These are phyloP conservation scores for Raddia distichophylla DNA, from an alignment of 176 grass and related monocot species.

Conservation along the genomic window DNA sequence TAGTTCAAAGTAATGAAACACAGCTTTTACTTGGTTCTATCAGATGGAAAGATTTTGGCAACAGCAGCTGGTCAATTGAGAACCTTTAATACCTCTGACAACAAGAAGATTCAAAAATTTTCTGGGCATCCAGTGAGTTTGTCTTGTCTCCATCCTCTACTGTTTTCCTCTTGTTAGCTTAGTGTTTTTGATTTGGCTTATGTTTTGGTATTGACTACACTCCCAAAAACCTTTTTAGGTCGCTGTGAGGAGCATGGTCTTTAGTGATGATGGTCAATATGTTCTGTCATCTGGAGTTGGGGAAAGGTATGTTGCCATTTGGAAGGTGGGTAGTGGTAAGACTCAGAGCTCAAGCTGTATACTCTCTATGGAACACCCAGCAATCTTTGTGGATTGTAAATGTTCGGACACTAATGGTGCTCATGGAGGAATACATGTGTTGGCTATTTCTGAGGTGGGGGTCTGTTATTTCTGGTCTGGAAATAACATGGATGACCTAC, in stretches of 20 bases:
- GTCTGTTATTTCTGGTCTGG: conserved; percentile 90
- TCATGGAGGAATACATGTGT: conserved; percentile 53
- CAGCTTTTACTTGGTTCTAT: conserved; percentile 30
- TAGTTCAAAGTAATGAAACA: conserved; percentile 34
- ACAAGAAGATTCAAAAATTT: conserved; percentile 93
- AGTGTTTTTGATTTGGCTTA: neutral
- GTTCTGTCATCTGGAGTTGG: conserved; percentile 89
- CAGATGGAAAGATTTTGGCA: conserved; percentile 88
- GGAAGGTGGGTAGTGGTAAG: conserved; percentile 69
- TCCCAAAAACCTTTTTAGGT: conserved; percentile 54
- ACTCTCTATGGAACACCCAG: conserved; percentile 89
- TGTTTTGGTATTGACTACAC: conserved; percentile 34
- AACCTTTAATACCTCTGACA: conserved; percentile 69
- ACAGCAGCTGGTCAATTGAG: conserved; percentile 91
- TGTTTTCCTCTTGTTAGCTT: conserved; percentile 12
- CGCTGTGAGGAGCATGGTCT: conserved; percentile 78
- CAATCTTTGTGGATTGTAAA: conserved; percentile 80
- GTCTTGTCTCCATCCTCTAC: conserved; percentile 12
- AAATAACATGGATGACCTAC: conserved; percentile 55
- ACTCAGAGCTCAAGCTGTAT: conserved; percentile 61
- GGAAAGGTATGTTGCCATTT: conserved; percentile 87
- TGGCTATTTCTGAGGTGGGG: conserved; percentile 88
- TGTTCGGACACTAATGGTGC: conserved; percentile 30
- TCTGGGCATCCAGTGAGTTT: conserved; percentile 83
- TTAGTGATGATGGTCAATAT: conserved; percentile 73